phyloP scores from a whole-genome alignment of 371 early-diverging fungal genomes.

The Mucor saturninus region DNA sequence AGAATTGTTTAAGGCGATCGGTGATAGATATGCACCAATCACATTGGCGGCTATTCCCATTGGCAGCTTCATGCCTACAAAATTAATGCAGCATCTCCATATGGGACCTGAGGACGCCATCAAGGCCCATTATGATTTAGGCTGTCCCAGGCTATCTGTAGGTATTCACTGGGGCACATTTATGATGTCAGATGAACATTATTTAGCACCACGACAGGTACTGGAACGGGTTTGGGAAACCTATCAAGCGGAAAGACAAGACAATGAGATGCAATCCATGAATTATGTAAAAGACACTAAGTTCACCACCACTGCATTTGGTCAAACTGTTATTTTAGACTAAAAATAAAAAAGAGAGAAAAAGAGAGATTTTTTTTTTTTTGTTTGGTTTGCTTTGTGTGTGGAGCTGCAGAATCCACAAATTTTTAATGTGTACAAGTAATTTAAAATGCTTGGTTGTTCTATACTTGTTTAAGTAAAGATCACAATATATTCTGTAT shows the following conservation, averaged over 20 bases:
- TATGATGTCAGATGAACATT: constrained; percentile 73
- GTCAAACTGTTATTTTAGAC: constrained; percentile 26
- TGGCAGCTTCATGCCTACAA: constrained; percentile 60
- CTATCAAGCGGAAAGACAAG: not conserved
- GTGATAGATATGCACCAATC: constrained; percentile 56
- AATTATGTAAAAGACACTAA: not conserved
- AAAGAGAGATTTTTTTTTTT: too few relatives aligned
- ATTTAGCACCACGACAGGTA: constrained; percentile 64
- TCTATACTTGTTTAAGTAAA: not conserved
- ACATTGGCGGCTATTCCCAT: constrained; percentile 66
- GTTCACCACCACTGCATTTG: constrained; percentile 42
- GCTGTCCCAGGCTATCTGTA: constrained; percentile 44
- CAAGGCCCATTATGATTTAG: constrained; percentile 54
- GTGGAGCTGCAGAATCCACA: not conserved
- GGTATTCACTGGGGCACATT: constrained; percentile 70
- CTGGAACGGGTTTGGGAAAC: constrained; percentile 39
- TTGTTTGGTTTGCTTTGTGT: too few relatives aligned
- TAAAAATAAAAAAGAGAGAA: not conserved
- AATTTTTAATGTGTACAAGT: not conserved
- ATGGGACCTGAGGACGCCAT: constrained; percentile 64
- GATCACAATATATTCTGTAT: constrained; percentile 2
- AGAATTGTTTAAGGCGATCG: constrained; percentile 62
- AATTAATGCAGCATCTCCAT: constrained; percentile 61
- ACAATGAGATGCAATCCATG: constrained; percentile 2
- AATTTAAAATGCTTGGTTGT: not conserved